phyloP scores from a whole-genome alignment of 345 rosid genomes.

The Erysimum cheiranthoides region DNA sequence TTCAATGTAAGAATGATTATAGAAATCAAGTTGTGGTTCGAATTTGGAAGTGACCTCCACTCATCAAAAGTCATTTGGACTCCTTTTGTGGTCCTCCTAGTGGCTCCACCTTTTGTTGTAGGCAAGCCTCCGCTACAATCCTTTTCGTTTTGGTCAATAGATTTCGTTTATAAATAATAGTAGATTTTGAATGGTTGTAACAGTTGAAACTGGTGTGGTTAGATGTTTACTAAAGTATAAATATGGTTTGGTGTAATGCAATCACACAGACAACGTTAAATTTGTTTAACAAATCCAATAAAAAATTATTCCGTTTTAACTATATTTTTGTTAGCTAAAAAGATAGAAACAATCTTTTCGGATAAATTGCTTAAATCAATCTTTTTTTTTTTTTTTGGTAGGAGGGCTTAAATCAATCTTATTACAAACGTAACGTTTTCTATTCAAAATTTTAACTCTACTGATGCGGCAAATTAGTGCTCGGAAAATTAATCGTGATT shows the following conservation, averaged over 20 bases:
- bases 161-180: background rate
- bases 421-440: background rate
- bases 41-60: conserved; percentile 44
- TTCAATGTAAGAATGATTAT: conserved; percentile 34
- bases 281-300: background rate
- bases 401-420: background rate
- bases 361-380: background rate
- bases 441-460: background rate
- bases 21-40: conserved; percentile 32
- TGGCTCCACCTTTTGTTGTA: conserved; percentile 32
- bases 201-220: conserved; percentile 23
- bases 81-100: conserved; percentile 33
- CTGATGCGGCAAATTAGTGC: background rate
- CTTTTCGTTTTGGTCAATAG: conserved; percentile 18
- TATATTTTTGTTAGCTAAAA: background rate
- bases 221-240: background rate
- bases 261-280: background rate
- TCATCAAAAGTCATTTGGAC: conserved; percentile 34
- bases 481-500: background rate
- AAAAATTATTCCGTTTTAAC: background rate
- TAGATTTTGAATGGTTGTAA: conserved; percentile 22
- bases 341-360: background rate
- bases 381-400: too few relatives aligned
- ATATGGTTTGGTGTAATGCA: conserved; percentile 20
- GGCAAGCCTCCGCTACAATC: conserved; percentile 33